Evolutionary conservation across 2,329 filamentous ascomycete species (phyloP).

Genomic region (Penicillium expansum): DNA sequence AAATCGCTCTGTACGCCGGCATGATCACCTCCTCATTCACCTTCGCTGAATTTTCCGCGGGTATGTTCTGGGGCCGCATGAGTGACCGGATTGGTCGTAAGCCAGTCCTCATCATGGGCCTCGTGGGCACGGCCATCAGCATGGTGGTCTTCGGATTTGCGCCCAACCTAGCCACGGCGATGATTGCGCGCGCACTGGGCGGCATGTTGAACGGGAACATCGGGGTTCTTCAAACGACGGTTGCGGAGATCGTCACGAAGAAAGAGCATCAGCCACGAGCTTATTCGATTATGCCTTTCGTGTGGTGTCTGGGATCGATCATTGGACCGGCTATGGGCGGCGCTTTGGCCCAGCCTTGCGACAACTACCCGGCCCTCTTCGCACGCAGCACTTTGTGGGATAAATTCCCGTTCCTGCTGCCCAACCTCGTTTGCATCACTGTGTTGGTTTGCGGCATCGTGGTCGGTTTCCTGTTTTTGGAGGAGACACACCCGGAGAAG

Average conservation of each 20-base stretch:
- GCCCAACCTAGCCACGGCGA: constrained; percentile 73
- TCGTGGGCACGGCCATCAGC: constrained; percentile 86
- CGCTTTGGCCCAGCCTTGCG: constrained; percentile 79
- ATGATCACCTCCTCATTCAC: constrained; percentile 97
- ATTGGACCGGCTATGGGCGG: constrained; percentile 90
- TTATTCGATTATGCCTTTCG: constrained; percentile 96
- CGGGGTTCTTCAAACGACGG: constrained; percentile 90
- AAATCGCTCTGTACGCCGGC: constrained; percentile 88
- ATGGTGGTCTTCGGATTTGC: constrained; percentile 92
- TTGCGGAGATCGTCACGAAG: constrained; percentile 86
- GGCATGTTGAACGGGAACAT: constrained; percentile 95
- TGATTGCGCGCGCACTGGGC: constrained; percentile 83
- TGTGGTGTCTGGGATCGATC: constrained; percentile 97
- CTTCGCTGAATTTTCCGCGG: constrained; percentile 89
- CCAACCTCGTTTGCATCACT: constrained; percentile 84
- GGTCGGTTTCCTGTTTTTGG: constrained; percentile 80
- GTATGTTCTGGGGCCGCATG: constrained; percentile 86
- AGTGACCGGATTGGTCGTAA: constrained; percentile 92
- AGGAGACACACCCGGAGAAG: constrained; percentile 87
- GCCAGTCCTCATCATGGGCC: constrained; percentile 83
- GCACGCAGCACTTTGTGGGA: constrained; percentile 74
- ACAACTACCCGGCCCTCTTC: constrained; percentile 75
- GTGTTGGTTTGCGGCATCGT: constrained; percentile 73
- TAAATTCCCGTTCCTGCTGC: constrained; percentile 81
- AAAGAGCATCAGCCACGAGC: constrained; percentile 93